Percentiles rank a stretch among this genome's conserved stretches.
These are phyloP conservation scores for Xylaria sp. DNA, from an alignment of 2,329 filamentous ascomycete species.

Conservation along the genomic window DNA sequence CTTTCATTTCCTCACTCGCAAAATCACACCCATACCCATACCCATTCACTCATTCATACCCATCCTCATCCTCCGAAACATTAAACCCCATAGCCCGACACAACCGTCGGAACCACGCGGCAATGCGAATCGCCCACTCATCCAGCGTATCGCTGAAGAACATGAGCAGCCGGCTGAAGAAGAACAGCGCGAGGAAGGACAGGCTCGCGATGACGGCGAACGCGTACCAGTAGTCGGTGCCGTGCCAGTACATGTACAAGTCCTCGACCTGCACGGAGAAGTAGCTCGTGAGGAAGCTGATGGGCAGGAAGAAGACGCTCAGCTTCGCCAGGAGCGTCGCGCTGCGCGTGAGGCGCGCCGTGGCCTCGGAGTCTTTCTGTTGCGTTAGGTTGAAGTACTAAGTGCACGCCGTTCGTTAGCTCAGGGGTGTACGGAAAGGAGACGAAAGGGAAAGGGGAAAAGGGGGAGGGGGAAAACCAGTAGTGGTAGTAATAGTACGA, in stretches of 20 bases:
- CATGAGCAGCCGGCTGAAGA: constrained; percentile 61
- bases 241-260: constrained; percentile 67
- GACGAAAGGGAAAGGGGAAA: not conserved
- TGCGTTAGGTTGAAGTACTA: constrained; percentile 83
- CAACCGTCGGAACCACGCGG: constrained; percentile 34
- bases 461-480: too few species aligned
- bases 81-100: constrained; percentile 33
- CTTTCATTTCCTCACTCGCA: not conserved
- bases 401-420: constrained; percentile 16
- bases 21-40: not conserved
- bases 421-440: not conserved
- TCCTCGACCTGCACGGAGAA: constrained; percentile 74
- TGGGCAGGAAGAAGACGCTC: constrained; percentile 79
- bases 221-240: constrained; percentile 73
- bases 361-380: constrained; percentile 78
- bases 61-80: constrained; percentile 28
- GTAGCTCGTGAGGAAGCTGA: constrained; percentile 79
- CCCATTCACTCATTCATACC: constrained; percentile 23
- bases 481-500: not conserved
- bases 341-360: constrained; percentile 76
- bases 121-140: constrained; percentile 48
- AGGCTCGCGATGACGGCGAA: constrained; percentile 73
- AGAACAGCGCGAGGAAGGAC: constrained; percentile 68
- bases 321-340: constrained; percentile 79
- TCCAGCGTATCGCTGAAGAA: constrained; percentile 59